Percentiles rank a stretch among this genome's conserved stretches.
Evolutionary conservation across 495 filamentous ascomycete genomes (phyloP).

Genomic region (Ascobolus immersus): DNA sequence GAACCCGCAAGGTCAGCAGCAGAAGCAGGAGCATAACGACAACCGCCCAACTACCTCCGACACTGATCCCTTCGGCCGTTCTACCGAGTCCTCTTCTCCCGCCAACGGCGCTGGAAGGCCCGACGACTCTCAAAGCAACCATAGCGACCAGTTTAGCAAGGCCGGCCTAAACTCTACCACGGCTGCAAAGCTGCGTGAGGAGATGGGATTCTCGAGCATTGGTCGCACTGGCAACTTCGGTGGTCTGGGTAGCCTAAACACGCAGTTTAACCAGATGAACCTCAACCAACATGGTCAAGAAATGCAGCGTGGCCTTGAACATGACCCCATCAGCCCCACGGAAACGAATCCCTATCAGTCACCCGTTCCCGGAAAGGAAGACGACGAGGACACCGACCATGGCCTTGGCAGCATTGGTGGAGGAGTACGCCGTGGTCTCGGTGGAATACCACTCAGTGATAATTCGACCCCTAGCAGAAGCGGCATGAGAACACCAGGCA

Average conservation of each 20-base stretch:
- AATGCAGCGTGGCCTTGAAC: conserved; percentile 27
- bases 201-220: conserved; percentile 67
- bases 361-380: conserved; percentile 53
- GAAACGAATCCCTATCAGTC: conserved; percentile 97
- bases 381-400: conserved; percentile 40
- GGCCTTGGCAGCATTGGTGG: conserved; percentile 30
- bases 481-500: conserved; percentile 19
- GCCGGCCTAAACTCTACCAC: conserved; percentile 11
- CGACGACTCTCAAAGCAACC: too few relatives aligned
- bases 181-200: conserved; percentile 17
- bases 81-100: conserved; percentile 24
- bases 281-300: conserved; percentile 21
- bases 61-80: conserved; percentile 54
- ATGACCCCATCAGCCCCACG: conserved; percentile 70
- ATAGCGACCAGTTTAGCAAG: conserved; percentile 31
- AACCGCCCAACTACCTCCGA: conserved; percentile 33
- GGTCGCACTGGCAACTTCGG: conserved; percentile 33
- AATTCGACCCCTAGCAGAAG: conserved; percentile 19
- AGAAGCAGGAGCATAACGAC: conserved; percentile 20
- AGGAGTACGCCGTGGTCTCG: conserved; percentile 21
- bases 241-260: conserved; percentile 16
- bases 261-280: conserved; percentile 15
- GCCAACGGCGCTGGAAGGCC: background rate
- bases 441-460: conserved; percentile 16
- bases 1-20: conserved; percentile 47